Percentiles rank a stretch among this genome's conserved stretches.
Evolutionary conservation across 352 stramenopile species (phyloP).

Genomic region (Globisporangium acanthophoron): DNA sequence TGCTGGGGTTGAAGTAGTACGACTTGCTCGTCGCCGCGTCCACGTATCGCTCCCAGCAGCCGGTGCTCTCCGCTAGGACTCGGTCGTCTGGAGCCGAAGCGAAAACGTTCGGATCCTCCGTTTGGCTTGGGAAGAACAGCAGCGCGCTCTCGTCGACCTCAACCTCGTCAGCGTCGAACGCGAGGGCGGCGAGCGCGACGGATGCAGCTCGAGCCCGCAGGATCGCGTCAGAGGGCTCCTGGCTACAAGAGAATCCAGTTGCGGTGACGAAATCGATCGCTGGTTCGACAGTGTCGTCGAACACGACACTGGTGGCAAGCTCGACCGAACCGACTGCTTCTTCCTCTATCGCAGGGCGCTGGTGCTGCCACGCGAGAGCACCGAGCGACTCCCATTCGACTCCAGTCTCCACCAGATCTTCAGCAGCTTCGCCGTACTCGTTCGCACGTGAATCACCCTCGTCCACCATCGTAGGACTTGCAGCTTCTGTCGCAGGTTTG

Average conservation of each 20-base stretch:
- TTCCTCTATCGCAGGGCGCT: background rate
- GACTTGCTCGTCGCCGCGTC: constrained; percentile 41
- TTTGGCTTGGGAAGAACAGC: background rate
- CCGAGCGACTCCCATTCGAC: background rate
- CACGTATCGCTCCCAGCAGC: constrained; percentile 48
- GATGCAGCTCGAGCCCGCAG: constrained; percentile 3
- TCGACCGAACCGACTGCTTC: background rate
- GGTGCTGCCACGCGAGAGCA: no score
- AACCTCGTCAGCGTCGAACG: constrained; percentile 11
- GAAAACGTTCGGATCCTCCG: background rate
- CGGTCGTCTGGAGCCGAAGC: background rate
- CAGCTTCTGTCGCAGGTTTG: background rate
- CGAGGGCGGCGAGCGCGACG: constrained; percentile 12
- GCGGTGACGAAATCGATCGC: background rate
- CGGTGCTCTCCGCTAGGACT: background rate
- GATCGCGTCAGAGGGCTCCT: background rate
- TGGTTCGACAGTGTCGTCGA: background rate
- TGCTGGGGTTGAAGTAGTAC: constrained; percentile 43
- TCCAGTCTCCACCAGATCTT: background rate
- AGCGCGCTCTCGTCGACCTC: background rate
- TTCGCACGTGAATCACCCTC: background rate
- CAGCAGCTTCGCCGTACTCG: background rate
- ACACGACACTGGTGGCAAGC: background rate
- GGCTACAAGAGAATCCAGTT: no score
- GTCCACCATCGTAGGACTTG: background rate